Evolutionary conservation across 2,329 filamentous ascomycete species (phyloP).

Genomic region (Colletotrichum simmondsii): DNA sequence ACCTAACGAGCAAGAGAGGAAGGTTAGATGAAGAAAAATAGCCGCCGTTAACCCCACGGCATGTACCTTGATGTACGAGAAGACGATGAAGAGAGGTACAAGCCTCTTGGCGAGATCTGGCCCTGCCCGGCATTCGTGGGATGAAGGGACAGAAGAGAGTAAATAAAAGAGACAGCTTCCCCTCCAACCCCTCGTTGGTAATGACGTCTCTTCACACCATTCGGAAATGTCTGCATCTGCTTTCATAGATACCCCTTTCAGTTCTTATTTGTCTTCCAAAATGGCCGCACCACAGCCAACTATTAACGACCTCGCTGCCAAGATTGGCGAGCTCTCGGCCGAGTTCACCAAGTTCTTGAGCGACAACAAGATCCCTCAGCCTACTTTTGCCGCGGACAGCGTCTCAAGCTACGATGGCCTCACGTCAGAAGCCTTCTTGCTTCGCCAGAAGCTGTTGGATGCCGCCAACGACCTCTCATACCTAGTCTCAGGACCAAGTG

Average conservation of each 20-base stretch:
- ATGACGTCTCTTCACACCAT: constrained; percentile 1
- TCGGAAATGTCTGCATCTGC: constrained; percentile 10
- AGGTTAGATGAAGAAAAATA: not conserved
- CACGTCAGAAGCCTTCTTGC: constrained; percentile 54
- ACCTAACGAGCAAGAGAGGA: not conserved
- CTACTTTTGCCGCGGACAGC: constrained; percentile 56
- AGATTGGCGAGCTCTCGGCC: constrained; percentile 55
- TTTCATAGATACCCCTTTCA: constrained; percentile 24
- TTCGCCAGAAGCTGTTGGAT: constrained; percentile 56
- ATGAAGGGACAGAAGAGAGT: not conserved
- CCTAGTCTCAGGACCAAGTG: constrained; percentile 58
- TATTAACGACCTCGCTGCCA: constrained; percentile 54
- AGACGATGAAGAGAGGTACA: not conserved
- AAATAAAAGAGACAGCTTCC: not conserved
- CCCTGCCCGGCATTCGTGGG: not conserved
- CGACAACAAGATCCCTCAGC: constrained; percentile 53
- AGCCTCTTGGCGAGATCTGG: not conserved
- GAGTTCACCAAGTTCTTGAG: constrained; percentile 52
- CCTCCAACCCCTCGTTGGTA: not conserved
- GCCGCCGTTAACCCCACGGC: constrained; percentile 2
- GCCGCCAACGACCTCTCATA: constrained; percentile 57
- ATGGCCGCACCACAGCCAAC: constrained; percentile 48
- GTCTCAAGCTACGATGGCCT: constrained; percentile 53
- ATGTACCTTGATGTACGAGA: not conserved
- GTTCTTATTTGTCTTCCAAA: constrained; percentile 23